Evolutionary conservation across 2,329 filamentous ascomycete species (phyloP), one percentile per base, ranked within the genome.

Genomic region (Alternaria infectoria): DNA sequence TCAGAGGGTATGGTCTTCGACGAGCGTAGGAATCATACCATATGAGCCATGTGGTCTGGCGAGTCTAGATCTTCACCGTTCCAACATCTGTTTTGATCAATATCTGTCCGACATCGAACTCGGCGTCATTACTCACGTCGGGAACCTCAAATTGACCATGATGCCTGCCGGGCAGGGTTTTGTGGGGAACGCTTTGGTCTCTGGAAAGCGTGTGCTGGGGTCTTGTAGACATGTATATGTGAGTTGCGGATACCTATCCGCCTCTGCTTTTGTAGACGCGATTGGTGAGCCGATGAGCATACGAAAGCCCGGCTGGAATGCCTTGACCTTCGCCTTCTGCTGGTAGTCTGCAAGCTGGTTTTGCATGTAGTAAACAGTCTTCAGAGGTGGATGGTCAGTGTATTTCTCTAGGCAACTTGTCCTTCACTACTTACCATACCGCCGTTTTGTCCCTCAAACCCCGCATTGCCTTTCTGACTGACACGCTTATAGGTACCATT

Each of bases 171-270:
- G 70, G 65, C 82, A 83, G 3, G 76, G 77, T 60, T 74, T 71
- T 0, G 72, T 77, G 5, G 83, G 82, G 67, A 84, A 79, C 56
- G 78, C 69, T 62, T 77, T 74, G 1, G 79, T 81, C 67, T 82
- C 82, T 19, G 79, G 80, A 21, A 71, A 79, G 36, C 81, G 75
- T 4, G 80, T 82, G 59, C 76, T 74, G 51, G 76, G 70, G 44
- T 76, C 75, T 58, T 83, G 73, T 6, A 84, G 73, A 63, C 82
- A 83, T 2, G 82, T 83, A 66, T 82, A 84, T 3, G 81, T 83
- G 36, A 84, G 77, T 68, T 83, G 81, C 10, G 80, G 79, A 63
- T 79, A 83, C 30, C 76, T 75, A 46, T 77, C 71, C 23, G 81
- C 77, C 26, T 82, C 64, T 7, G 68, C 74, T 21, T 73, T 75